Evolutionary conservation across 306 rosid genomes (phyloP).

Genomic region (Hippophae gyantsensis): DNA sequence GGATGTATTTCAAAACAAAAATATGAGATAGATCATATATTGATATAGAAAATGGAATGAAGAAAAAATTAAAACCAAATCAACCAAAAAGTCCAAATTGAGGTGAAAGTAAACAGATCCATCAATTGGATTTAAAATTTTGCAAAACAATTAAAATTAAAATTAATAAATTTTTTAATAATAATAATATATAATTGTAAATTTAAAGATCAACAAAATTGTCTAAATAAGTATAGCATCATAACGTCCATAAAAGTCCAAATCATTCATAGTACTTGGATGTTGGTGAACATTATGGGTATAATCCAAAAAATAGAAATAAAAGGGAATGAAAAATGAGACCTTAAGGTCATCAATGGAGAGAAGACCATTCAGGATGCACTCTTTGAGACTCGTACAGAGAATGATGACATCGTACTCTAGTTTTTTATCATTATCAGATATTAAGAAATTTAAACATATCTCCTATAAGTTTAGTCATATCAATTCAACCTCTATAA

Average conservation of each 20-base stretch:
- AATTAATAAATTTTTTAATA: background rate
- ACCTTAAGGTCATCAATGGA: slow-evolving; percentile 99
- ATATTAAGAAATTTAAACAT: no score
- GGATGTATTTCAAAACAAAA: no score
- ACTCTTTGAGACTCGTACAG: slow-evolving; percentile 92
- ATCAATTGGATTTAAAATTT: background rate
- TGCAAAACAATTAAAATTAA: background rate
- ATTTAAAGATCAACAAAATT: no score
- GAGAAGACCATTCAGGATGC: slow-evolving; percentile 98
- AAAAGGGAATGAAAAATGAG: background rate
- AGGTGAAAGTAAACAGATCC: slow-evolving; percentile 3
- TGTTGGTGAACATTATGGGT: background rate
- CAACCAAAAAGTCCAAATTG: no score
- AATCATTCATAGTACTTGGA: background rate
- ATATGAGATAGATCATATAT: no score
- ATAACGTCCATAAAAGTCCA: background rate
- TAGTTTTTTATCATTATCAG: background rate
- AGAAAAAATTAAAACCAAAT: background rate
- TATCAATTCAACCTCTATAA: no score
- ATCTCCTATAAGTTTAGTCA: no score
- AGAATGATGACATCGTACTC: slow-evolving; percentile 80
- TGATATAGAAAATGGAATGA: background rate
- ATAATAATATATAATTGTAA: no score
- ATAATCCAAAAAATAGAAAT: background rate
- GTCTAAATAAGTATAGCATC: no score